Percentiles rank a stretch among this genome's conserved stretches.
phyloP scores from a whole-genome alignment of 257 asterid genomes.

The Jacaranda copaia region DNA sequence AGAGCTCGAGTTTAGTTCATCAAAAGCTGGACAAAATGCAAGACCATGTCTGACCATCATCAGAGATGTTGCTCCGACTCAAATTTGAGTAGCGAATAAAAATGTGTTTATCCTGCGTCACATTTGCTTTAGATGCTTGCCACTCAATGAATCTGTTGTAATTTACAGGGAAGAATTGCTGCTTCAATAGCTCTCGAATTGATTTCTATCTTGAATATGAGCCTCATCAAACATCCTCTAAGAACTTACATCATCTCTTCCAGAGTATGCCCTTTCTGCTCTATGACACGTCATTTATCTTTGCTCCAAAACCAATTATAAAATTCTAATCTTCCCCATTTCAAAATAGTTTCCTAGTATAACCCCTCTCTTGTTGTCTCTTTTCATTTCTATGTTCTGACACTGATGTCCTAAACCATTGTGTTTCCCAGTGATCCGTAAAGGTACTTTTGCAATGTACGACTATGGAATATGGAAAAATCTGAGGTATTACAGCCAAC shows the following conservation, averaged over 20 bases:
- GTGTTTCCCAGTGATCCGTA: conserved; percentile 81
- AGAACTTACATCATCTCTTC: conserved; percentile 88
- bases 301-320: not conserved
- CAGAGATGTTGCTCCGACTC: conserved; percentile 3
- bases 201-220: conserved; percentile 83
- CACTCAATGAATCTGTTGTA: conserved; percentile 26
- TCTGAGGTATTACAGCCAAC: conserved; percentile 60
- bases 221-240: conserved; percentile 92
- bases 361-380: not conserved
- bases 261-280: conserved; percentile 68
- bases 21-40: conserved; percentile 6
- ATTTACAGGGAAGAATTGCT: conserved; percentile 87
- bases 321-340: conserved; percentile 1
- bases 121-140: conserved; percentile 19
- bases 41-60: not conserved
- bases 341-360: not conserved
- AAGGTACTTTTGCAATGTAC: conserved; percentile 84
- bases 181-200: conserved; percentile 87
- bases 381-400: not conserved
- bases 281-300: conserved; percentile 26
- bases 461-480: conserved; percentile 88
- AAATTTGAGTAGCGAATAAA: conserved; percentile 3
- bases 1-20: not conserved
- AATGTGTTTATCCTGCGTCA: not conserved
- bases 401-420: conserved; percentile 23